Conservation (phyloP, 2,329 filamentous ascomycete genomes). For the Aspergillus japonicus region DNA sequence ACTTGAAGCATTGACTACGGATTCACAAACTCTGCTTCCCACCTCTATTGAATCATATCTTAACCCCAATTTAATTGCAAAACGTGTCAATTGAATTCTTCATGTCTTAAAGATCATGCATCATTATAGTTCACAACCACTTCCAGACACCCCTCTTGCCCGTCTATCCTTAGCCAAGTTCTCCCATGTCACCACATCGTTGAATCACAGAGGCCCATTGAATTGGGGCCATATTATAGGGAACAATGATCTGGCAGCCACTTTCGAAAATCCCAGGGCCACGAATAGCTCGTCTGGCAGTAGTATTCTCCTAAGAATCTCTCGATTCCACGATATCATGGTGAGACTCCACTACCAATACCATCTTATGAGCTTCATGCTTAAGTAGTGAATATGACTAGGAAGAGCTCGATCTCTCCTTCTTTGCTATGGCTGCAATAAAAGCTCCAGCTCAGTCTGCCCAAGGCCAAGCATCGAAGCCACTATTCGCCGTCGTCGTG, state of each 20-base stretch:
- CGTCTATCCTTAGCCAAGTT: constrained; percentile 42
- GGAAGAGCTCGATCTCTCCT: constrained; percentile 44
- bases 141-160: constrained; percentile 17
- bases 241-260: constrained; percentile 34
- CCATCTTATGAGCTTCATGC: background rate
- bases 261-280: constrained; percentile 34
- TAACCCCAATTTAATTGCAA: background rate
- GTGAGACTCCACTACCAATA: constrained; percentile 24
- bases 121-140: constrained; percentile 11
- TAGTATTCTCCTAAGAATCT: constrained; percentile 34
- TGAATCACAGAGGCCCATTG: constrained; percentile 39
- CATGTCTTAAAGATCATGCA: constrained; percentile 12
- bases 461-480: constrained; percentile 24
- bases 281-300: constrained; percentile 2
- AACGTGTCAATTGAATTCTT: background rate
- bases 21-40: background rate
- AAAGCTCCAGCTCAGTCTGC: constrained; percentile 14
- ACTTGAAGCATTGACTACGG: background rate
- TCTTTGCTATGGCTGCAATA: constrained; percentile 29
- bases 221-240: constrained; percentile 46
- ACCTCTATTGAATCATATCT: background rate
- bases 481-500: constrained; percentile 42
- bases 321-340: constrained; percentile 35
- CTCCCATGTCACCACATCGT: constrained; percentile 43
- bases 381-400: constrained; percentile 17